Evolutionary conservation across 169 alveolate genomes (phyloP).

Genomic region (Amoebophrya sp.): DNA sequence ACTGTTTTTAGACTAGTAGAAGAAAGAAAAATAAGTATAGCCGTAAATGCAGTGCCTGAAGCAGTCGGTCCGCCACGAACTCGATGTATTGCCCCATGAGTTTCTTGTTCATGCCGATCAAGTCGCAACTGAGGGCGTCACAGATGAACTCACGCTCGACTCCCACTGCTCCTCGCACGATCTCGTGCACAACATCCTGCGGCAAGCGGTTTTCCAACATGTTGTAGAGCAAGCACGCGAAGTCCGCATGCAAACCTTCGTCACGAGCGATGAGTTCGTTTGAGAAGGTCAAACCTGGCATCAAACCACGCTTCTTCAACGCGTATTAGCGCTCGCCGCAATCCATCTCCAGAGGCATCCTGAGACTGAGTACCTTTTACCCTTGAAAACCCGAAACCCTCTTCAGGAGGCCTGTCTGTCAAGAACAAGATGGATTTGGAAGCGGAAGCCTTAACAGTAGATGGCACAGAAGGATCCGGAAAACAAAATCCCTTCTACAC

Average conservation of each 20-base stretch:
- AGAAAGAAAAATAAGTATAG: no score
- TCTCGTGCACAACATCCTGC: conserved; percentile 37
- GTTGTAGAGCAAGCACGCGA: conserved; percentile 76
- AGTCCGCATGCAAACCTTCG: conserved; percentile 98
- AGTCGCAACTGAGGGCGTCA: conserved; percentile 37
- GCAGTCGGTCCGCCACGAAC: conserved; percentile 95
- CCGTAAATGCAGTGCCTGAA: conserved; percentile 82
- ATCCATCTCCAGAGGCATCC: no score
- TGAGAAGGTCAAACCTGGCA: conserved; percentile 91
- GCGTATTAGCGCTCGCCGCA: no score
- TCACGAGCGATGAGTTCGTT: conserved; percentile 94
- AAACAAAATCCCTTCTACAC: conserved; percentile 95
- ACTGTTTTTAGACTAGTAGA: no score
- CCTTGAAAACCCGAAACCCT: no score
- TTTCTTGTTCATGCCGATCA: conserved; percentile 34
- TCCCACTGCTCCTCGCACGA: conserved; percentile 37
- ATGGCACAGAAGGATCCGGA: conserved; percentile 78
- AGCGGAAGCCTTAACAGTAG: no score
- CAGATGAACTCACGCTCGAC: conserved; percentile 37
- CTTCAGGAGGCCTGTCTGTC: no score
- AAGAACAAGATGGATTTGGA: no score
- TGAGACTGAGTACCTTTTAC: no score
- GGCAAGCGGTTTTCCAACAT: conserved; percentile 39
- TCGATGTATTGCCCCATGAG: conserved; percentile 62
- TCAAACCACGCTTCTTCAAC: conserved; percentile 53